Base-by-base conservation (phyloP, 2,329 filamentous ascomycete genomes). In the Coniochaeta hoffmannii region DNA sequence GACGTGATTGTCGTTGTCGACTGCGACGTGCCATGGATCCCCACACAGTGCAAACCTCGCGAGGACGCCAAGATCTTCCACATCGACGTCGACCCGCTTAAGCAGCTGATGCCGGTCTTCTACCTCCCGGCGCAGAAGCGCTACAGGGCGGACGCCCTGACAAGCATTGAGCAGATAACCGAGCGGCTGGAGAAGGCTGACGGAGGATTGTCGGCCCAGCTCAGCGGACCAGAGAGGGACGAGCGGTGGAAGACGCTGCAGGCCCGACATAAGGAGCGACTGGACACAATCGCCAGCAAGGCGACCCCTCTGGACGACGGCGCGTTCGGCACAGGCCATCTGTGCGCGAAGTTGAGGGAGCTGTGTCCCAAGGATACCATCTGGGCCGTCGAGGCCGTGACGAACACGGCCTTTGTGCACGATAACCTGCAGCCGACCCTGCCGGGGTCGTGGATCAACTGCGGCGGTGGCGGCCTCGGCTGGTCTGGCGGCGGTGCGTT, bases 21-120 rank as follows among this genome's bases (percentile, higher is more conserved):
- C 69, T 95, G 90, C 60, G 92, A 97, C 65, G 90, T 96, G 0
- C 92, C 92, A 0, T 97, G 91, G 90, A 91, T 97, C 55, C 85
- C 87, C n/a, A 94, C 90, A 0, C 83, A 84, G 15, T 84, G 81
- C 68, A 76, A 75, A 60, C 84, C 84, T 0, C 68, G 68, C 1
- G 68, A 72, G 2, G 74, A 77, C 15, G 78, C 79, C 19, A 76
- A 74, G 58, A 72, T 87, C 55, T 86, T 81, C 69, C 84, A 87
- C 62, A 76, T 87, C 44, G 84, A 87, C 61, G 75, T 85, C 50
- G 84, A 87, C 60, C 82, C 84, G 1, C 70, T 87, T 24, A 87
- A 87, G 72, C 82, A 87, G 67, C 79, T 86, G 67, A 90, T 90
- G 76, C 86, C 86, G 0, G 74, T 90, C 17, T 87, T 86, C 64